phyloP scores from a whole-genome alignment of 2,329 filamentous ascomycete genomes.

The Dactylellina leptospora region DNA sequence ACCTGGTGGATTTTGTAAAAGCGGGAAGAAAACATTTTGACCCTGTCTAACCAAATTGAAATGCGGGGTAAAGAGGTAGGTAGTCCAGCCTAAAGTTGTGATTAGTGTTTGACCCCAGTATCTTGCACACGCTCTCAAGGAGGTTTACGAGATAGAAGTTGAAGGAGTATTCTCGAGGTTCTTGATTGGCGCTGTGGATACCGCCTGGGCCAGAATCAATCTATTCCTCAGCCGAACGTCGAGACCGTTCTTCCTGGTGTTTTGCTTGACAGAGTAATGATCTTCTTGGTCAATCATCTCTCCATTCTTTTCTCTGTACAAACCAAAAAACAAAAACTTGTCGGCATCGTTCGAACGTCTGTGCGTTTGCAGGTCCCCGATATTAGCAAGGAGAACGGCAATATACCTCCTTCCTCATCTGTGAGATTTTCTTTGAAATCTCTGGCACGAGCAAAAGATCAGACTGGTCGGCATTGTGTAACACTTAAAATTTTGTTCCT shows the following conservation, averaged over 20 bases:
- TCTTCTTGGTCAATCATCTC: not conserved
- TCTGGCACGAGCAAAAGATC: constrained; percentile 16
- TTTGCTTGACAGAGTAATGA: constrained; percentile 12
- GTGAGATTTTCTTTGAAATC: too few species aligned
- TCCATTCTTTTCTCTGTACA: too few species aligned
- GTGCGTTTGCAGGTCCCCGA: constrained; percentile 42
- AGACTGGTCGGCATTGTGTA: constrained; percentile 35
- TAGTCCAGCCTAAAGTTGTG: constrained; percentile 27
- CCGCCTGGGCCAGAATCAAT: not conserved
- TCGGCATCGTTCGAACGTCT: too few species aligned
- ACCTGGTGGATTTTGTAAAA: constrained; percentile 46
- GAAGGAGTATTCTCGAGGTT: not conserved
- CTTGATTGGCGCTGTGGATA: not conserved
- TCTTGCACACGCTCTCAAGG: too few species aligned
- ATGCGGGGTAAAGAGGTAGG: constrained; percentile 45
- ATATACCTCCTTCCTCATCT: constrained; percentile 39
- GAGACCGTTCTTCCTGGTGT: constrained; percentile 11
- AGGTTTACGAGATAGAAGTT: not conserved
- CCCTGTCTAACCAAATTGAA: constrained; percentile 53
- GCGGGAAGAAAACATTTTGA: constrained; percentile 49
- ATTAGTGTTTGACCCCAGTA: too few species aligned
- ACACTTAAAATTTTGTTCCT: constrained; percentile 20
- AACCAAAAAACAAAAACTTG: too few species aligned
- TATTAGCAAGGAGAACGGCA: constrained; percentile 25
- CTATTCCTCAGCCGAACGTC: constrained; percentile 9